A percentile compares a stretch with the other conserved stretches of the same genome.
phyloP scores from a whole-genome alignment of 257 asterid genomes.

The Striga asiatica region DNA sequence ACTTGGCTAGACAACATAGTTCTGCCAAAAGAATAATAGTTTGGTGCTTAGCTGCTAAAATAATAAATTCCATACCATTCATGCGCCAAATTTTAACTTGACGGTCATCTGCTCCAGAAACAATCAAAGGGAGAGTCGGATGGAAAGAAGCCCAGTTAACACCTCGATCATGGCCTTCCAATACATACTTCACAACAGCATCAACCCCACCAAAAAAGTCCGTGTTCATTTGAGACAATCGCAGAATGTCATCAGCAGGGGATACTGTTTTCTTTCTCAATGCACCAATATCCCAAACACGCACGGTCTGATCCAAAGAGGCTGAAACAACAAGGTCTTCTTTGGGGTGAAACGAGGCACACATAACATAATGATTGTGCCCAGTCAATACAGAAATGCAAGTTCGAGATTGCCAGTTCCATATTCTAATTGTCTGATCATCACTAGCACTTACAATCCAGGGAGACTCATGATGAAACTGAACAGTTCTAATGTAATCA shows the following conservation, averaged over 20 bases:
- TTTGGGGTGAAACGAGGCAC: slow-evolving; percentile 93
- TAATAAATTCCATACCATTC: too few species aligned
- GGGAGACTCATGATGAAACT: slow-evolving; percentile 94
- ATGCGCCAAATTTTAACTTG: too few species aligned
- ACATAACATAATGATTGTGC: slow-evolving; percentile 97
- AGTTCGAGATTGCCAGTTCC: slow-evolving; percentile 99
- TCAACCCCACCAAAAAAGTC: slow-evolving; percentile 99
- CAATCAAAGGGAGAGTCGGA: too few species aligned
- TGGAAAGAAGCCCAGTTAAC: too few species aligned
- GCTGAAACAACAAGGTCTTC: slow-evolving; percentile 97
- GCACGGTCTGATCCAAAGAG: slow-evolving; percentile 93
- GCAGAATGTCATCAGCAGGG: slow-evolving; percentile 86
- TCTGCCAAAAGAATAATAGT: too few species aligned
- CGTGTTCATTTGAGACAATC: slow-evolving; percentile 81
- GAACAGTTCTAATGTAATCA: slow-evolving; percentile 91
- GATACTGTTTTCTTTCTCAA: slow-evolving; percentile 86
- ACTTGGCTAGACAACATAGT: too few species aligned
- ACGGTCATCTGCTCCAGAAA: too few species aligned
- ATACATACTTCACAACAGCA: too few species aligned
- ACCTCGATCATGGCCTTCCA: too few species aligned
- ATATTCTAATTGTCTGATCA: slow-evolving; percentile 95
- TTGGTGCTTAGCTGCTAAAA: too few species aligned
- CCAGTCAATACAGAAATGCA: slow-evolving; percentile 93
- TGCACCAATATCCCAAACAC: slow-evolving; percentile 98
- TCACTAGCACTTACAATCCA: slow-evolving; percentile 99